Evolutionary conservation across 1,139 yeast genomes (phyloP).

Genomic region (Debaryomyces coudertii): DNA sequence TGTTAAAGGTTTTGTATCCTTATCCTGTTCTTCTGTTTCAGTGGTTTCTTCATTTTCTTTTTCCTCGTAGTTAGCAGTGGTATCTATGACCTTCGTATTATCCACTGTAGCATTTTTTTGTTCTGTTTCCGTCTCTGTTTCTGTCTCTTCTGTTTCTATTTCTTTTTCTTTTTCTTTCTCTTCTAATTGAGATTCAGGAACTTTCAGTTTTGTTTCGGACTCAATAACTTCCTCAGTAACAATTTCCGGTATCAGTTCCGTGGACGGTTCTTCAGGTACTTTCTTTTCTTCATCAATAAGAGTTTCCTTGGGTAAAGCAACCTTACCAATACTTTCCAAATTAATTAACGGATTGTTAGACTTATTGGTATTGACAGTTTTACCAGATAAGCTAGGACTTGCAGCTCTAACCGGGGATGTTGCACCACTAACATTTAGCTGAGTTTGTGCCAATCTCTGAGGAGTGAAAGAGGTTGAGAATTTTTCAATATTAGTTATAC

Average conservation of each 20-base stretch:
- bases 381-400: constrained; percentile 12
- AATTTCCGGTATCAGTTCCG: not conserved
- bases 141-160: constrained; percentile 3
- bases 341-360: constrained; percentile 33
- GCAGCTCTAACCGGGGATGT: constrained; percentile 14
- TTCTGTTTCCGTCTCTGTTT: constrained; percentile 8
- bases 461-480: constrained; percentile 48
- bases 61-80: constrained; percentile 9
- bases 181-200: not conserved
- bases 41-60: constrained; percentile 12
- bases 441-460: constrained; percentile 24
- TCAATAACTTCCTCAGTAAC: not conserved
- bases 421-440: constrained; percentile 15
- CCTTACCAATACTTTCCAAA: constrained; percentile 34
- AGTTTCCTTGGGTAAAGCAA: constrained; percentile 47
- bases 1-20: constrained; percentile 9
- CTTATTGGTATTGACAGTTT: constrained; percentile 17
- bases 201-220: not conserved
- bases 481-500: constrained; percentile 37
- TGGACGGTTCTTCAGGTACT: constrained; percentile 11
- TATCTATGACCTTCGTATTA: not conserved
- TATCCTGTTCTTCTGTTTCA: constrained; percentile 12
- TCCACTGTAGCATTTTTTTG: constrained; percentile 8
- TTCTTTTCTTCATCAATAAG: constrained; percentile 36
- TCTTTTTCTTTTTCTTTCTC: constrained; percentile 2